Conservation (phyloP, 1,284 basidiomycete species). For the Trametes sp. region DNA sequence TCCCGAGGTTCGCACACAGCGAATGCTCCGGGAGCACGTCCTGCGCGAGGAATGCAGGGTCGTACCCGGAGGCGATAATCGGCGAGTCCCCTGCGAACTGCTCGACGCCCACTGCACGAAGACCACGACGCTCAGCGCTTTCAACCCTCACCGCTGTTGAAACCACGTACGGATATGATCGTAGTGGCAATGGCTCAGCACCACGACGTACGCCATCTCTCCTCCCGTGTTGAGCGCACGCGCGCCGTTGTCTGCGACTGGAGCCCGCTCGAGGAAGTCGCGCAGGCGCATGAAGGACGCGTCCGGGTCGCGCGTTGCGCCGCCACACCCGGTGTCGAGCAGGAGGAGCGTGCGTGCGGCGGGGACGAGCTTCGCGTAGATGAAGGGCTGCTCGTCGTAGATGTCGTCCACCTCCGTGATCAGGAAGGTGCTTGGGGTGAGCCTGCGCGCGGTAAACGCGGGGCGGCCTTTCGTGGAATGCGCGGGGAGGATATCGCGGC, state of each 20-base stretch:
- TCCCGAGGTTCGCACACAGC: conserved; percentile 50
- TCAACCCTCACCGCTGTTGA: not conserved
- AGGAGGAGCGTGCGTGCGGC: conserved; percentile 51
- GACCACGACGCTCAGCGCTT: no score
- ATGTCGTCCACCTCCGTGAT: conserved; percentile 60
- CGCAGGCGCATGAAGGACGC: conserved; percentile 53
- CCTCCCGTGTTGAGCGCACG: conserved; percentile 53
- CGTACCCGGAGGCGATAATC: conserved; percentile 55
- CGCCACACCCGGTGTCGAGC: conserved; percentile 64
- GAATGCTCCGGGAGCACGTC: conserved; percentile 51
- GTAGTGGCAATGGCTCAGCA: conserved; percentile 62
- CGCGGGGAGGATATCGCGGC: not conserved
- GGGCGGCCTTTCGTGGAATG: not conserved
- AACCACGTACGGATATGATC: conserved; percentile 60
- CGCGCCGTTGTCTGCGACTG: conserved; percentile 51
- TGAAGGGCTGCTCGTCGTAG: conserved; percentile 60
- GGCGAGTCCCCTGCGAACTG: conserved; percentile 55
- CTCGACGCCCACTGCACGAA: conserved; percentile 53
- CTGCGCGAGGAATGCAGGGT: conserved; percentile 52
- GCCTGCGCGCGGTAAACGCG: conserved; percentile 53
- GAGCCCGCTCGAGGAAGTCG: conserved; percentile 56
- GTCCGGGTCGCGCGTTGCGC: conserved; percentile 48
- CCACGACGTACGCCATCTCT: conserved; percentile 53
- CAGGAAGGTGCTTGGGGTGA: conserved; percentile 56
- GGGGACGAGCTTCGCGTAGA: conserved; percentile 56